These are phyloP conservation scores for Galium porrigens DNA, from an alignment of 305 asterid genomes.

Conservation along the genomic window DNA sequence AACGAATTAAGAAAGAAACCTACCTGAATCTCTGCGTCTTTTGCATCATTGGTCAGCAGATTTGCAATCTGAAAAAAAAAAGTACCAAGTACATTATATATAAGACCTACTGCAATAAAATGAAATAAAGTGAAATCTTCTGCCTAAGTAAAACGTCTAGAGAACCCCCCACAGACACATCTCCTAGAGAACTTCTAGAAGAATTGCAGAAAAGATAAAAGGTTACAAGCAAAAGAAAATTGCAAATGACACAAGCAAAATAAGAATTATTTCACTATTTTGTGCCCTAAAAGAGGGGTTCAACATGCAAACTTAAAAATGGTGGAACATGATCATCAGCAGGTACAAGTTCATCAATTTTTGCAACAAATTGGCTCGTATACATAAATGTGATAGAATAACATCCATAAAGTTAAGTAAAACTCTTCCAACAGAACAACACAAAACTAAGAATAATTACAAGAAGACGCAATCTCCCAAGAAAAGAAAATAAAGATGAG, in stretches of 20 bases:
- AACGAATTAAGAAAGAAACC: neutral
- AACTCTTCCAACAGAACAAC: neutral
- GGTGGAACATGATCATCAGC: neutral
- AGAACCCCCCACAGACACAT: neutral
- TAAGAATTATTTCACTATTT: neutral
- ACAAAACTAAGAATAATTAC: neutral
- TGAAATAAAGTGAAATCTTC: neutral
- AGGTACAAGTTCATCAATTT: neutral
- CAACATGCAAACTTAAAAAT: neutral
- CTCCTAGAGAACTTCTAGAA: neutral
- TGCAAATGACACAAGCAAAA: neutral
- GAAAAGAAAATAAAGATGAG: neutral
- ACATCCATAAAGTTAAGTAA: neutral
- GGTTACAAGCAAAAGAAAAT: no score
- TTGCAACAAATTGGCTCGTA: neutral
- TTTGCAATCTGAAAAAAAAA: slow-evolving; percentile 59
- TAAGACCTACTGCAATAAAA: slow-evolving; percentile 5
- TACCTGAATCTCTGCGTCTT: slow-evolving; percentile 82
- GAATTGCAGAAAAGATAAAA: neutral
- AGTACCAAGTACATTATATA: slow-evolving; percentile 11
- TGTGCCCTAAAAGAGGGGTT: neutral
- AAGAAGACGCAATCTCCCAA: neutral
- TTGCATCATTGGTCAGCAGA: slow-evolving; percentile 45
- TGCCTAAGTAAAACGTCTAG: no score
- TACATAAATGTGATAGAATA: neutral